phyloP scores from a whole-genome alignment of 2,329 filamentous ascomycete species.

The Fusarium dlaminii region DNA sequence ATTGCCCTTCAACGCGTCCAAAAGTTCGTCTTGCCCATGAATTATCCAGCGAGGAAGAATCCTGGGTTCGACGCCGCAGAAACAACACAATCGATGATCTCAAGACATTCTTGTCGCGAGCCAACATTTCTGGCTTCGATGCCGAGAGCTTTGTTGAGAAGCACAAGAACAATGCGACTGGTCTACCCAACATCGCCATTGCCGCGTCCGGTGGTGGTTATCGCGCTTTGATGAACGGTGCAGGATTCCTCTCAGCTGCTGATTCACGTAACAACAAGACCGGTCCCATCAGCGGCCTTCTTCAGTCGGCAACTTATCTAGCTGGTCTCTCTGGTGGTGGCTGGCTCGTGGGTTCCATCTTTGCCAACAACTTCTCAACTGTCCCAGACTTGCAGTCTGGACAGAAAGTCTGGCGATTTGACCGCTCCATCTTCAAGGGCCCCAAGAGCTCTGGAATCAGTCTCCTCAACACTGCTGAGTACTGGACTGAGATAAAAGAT shows the following conservation, averaged over 20 bases:
- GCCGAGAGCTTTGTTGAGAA: conserved; percentile 71
- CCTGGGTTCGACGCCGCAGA: conserved; percentile 78
- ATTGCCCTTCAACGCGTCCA: conserved; percentile 75
- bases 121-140: conserved; percentile 81
- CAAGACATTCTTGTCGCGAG: conserved; percentile 74
- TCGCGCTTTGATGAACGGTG: conserved; percentile 83
- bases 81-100: conserved; percentile 78
- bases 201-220: conserved; percentile 88
- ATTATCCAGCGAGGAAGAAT: conserved; percentile 75
- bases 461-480: conserved; percentile 40
- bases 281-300: conserved; percentile 80
- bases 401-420: conserved; percentile 53
- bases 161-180: conserved; percentile 43
- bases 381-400: conserved; percentile 47
- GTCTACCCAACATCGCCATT: conserved; percentile 72
- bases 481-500: conserved; percentile 47
- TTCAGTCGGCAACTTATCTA: conserved; percentile 84
- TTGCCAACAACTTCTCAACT: conserved; percentile 83
- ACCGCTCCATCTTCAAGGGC: conserved; percentile 53
- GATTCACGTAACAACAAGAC: conserved; percentile 64
- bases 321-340: conserved; percentile 83
- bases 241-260: conserved; percentile 82
- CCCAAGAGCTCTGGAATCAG: conserved; percentile 48
- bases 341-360: conserved; percentile 85
- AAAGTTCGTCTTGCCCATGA: conserved; percentile 68